Evolutionary conservation across 2,329 filamentous ascomycete species (phyloP), one percentile per base, ranked within the genome.

Genomic region (Fusarium sp.): DNA sequence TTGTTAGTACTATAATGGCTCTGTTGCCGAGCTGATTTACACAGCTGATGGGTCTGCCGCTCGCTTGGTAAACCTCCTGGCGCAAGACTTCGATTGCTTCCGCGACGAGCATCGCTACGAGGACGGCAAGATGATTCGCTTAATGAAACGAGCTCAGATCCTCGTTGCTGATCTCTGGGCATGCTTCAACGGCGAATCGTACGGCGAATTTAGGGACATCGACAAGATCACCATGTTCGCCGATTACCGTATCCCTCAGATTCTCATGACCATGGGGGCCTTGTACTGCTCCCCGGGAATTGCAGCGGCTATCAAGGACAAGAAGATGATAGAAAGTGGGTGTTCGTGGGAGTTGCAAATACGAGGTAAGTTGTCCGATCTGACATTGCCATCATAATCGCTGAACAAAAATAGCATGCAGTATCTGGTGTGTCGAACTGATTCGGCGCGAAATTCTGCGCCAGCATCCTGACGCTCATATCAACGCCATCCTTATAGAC

Each of bases 141-240:
- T 99, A 68, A 89, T 97, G 77, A 99, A 99, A 82, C 90, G 97
- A 14, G 95, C 96, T 3, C 96, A 99, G 81, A 99, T 99, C 65
- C 87, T 98, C 22, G 95, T 97, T 4, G 97, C 97, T 24, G 96
- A 99, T 79, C 79, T 98, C 2, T 99, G 97, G 97, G 97, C 96
- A 8, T 97, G 94, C 69, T 98, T 98, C 79, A 89, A 95, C 56
- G 94, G 94, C 47, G 85, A 91, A 72, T 86, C 88, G 27, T 95
- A 91, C 76, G 97, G 96, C 32, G 84, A 87, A 29, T 99, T 99
- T 80, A 78, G 89, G 61, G 96, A 99, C 78, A 97, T 99, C 74
- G 92, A 96, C 81, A 94, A 94, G 79, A 92, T 99, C 75, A 99
- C 96, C 66, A 98, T 98, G 91, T 99, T 99, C 83, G 95, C 96